Base-by-base conservation (phyloP, 805 yeast genomes). In the Candida mattraensis region DNA sequence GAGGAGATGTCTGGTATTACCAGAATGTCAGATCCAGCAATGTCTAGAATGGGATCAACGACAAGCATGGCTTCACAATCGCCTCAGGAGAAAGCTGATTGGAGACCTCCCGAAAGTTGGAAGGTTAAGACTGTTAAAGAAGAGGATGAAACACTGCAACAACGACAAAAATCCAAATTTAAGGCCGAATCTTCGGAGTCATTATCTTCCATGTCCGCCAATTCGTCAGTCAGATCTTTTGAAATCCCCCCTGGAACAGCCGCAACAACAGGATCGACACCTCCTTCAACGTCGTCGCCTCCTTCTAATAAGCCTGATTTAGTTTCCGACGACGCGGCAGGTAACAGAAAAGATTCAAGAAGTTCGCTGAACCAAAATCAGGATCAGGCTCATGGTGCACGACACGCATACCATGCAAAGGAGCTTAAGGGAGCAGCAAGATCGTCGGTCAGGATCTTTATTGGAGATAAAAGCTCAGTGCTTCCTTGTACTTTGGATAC, bases 381-480 rank as follows among this genome's bases (percentile, higher is more conserved):
- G 14, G 40, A 31, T 15, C 51, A 39, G 21, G 45, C 47, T 33
- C 51, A 50, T 15, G 49, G 41, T 28, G 39, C 34, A 24, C 47
- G 47, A 20, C 35, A 34, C 23, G 39, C 35, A 8, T 39, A 37
- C 24, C 50, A 40, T 24, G 29, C 42, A 4, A 55, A 47, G 23
- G 63, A 54, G 29, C 41, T 56, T 29, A 47, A 48, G 37, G 62
- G 63, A 16, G 48, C 64, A 3, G 51, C 62, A 3, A 45, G 54
- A 26, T 59, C 65, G 1, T 58, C 63, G 0, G 54, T 91, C 15
- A 78, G 95, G 42, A 80, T 91, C 2, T 88, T 84, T 64, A 78
- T 83, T 40, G 84, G 79, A 34, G 95, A 86, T 39, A 89, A 87
- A 46, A 83, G 93, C 11, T 69, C 80, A 0, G 86, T 96, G 1